These are phyloP conservation scores for Teratosphaeria destructans DNA, from an alignment of 2,329 filamentous ascomycete species.

Conservation along the genomic window DNA sequence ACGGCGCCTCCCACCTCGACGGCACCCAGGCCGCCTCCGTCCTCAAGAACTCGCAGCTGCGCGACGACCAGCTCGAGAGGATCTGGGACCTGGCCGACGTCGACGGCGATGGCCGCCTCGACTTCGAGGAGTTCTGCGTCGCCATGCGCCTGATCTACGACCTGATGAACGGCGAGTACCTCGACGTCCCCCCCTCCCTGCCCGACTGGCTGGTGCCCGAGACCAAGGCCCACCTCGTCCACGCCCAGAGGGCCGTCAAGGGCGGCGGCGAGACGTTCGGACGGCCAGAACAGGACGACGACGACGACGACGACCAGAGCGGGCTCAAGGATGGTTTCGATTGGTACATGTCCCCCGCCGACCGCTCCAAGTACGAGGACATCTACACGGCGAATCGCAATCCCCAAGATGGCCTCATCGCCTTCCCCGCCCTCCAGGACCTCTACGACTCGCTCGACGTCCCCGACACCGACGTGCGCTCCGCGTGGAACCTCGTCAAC, in stretches of 20 bases:
- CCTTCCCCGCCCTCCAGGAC: constrained; percentile 67
- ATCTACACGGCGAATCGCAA: constrained; percentile 93
- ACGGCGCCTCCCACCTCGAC: constrained; percentile 54
- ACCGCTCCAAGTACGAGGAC: constrained; percentile 91
- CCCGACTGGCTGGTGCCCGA: constrained; percentile 97
- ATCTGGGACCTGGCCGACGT: constrained; percentile 98
- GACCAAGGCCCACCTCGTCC: constrained; percentile 82
- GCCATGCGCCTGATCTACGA: constrained; percentile 98
- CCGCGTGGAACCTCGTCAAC: constrained; percentile 96
- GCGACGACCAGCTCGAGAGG: constrained; percentile 79
- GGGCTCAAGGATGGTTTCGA: constrained; percentile 95
- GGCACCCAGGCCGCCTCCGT: constrained; percentile 61
- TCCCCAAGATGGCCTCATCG: constrained; percentile 59
- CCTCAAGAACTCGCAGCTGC: constrained; percentile 61
- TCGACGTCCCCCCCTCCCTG: constrained; percentile 72
- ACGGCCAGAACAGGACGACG: constrained; percentile 57
- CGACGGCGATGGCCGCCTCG: constrained; percentile 91
- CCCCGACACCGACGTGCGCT: constrained; percentile 69
- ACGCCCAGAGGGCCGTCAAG: constrained; percentile 68
- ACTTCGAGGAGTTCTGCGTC: constrained; percentile 99
- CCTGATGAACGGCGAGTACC: constrained; percentile 86
- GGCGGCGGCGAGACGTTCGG: constrained; percentile 77
- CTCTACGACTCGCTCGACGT: constrained; percentile 75
- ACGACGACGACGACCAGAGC: constrained; percentile 66
- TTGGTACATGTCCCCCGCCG: constrained; percentile 94